phyloP scores from a whole-genome alignment of 2,329 filamentous ascomycete species.

The Didymella sp. region DNA sequence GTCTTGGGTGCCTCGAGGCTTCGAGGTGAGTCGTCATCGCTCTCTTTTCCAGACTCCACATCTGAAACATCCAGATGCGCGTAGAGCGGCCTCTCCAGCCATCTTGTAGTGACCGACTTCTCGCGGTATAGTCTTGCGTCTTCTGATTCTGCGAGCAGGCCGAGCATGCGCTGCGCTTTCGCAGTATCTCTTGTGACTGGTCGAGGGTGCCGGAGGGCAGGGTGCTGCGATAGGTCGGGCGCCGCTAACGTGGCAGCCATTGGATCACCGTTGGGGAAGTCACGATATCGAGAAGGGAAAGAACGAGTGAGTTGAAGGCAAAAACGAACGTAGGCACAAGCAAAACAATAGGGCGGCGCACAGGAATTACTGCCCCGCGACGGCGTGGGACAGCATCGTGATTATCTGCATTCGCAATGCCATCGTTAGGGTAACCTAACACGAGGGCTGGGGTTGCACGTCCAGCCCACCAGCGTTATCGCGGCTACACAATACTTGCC shows the following conservation, averaged over 20 bases:
- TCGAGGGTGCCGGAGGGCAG: slow-evolving; percentile 33
- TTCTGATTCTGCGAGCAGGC: slow-evolving; percentile 33
- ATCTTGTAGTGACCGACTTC: slow-evolving; percentile 37
- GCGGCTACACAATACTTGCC: slow-evolving; percentile 28
- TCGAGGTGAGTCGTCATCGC: slow-evolving; percentile 21
- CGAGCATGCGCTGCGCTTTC: slow-evolving; percentile 38
- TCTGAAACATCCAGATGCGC: slow-evolving; percentile 29
- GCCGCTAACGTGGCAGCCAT: slow-evolving; percentile 34
- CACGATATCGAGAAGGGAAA: slow-evolving; percentile 1
- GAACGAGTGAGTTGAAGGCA: slow-evolving; percentile 11
- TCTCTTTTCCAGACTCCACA: slow-evolving; percentile 21
- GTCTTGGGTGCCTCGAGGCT: slow-evolving; percentile 17
- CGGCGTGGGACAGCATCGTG: slow-evolving; percentile 31
- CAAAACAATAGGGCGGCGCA: slow-evolving; percentile 28
- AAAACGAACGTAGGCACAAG: slow-evolving; percentile 20
- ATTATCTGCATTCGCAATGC: slow-evolving; percentile 33
- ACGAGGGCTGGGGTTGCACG: slow-evolving; percentile 28
- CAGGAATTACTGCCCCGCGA: slow-evolving; percentile 26
- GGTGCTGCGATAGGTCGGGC: slow-evolving; percentile 28
- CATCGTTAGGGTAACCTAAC: slow-evolving; percentile 24
- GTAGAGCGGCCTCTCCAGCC: slow-evolving; percentile 38
- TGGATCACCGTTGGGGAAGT: slow-evolving; percentile 11
- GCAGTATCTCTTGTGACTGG: slow-evolving; percentile 38
- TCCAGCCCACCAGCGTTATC: slow-evolving; percentile 28
- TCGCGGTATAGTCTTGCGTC: slow-evolving; percentile 31